Percentiles rank a stretch among this genome's conserved stretches.
Conservation (phyloP, 164 flowering plant species). For the Protea cynaroides region DNA sequence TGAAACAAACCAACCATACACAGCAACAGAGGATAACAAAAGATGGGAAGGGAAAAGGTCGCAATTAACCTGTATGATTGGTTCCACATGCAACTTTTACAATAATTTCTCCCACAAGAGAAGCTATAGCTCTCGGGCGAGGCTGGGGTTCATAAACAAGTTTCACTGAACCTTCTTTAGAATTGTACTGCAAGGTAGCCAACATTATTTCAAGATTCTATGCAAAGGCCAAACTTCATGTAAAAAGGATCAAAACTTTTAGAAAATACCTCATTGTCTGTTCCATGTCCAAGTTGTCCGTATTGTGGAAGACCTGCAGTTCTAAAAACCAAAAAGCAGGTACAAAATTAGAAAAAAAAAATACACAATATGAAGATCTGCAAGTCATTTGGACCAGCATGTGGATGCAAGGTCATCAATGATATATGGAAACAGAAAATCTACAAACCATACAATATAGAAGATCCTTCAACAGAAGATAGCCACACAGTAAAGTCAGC, state of each 20-base stretch:
- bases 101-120: constrained; percentile 68
- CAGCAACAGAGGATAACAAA: not conserved
- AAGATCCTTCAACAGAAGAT: constrained; percentile 77
- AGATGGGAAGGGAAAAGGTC: not conserved
- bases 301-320: constrained; percentile 97
- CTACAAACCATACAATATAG: constrained; percentile 81
- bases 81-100: constrained; percentile 97
- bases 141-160: constrained; percentile 96
- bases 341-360: constrained; percentile 11
- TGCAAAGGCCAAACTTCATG: constrained; percentile 1
- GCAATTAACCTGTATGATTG: constrained; percentile 80
- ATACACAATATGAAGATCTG: not conserved
- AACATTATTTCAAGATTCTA: constrained; percentile 1
- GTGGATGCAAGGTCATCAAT: not conserved
- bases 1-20: not conserved
- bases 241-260: not conserved
- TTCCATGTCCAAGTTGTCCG: constrained; percentile 99
- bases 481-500: constrained; percentile 96
- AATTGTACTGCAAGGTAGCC: constrained; percentile 69
- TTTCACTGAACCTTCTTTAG: constrained; percentile 91
- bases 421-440: constrained; percentile 6
- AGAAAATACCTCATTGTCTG: constrained; percentile 80
- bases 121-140: constrained; percentile 80
- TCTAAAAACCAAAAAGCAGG: constrained; percentile 41
- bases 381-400: not conserved